Conservation (phyloP, 164 flowering plant species). For the Litsea cubeba region DNA sequence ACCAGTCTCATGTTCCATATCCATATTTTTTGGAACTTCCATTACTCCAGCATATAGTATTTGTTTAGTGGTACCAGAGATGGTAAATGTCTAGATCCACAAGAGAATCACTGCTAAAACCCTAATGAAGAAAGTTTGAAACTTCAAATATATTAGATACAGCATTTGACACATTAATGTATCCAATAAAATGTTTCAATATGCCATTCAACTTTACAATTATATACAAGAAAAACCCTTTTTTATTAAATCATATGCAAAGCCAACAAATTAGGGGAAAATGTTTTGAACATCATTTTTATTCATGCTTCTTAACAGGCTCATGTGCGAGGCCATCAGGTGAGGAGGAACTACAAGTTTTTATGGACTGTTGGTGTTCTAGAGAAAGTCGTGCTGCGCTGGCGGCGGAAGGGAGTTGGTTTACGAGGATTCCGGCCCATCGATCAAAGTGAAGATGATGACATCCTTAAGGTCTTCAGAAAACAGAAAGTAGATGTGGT, state of each 20-base stretch:
- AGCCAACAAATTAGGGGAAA: background rate
- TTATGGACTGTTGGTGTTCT: conserved; percentile 84
- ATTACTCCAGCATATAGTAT: no score
- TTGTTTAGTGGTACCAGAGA: no score
- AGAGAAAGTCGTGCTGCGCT: conserved; percentile 78
- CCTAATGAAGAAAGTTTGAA: no score
- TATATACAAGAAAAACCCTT: no score
- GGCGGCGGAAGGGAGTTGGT: conserved; percentile 89
- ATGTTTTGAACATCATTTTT: background rate
- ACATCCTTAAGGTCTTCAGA: conserved; percentile 73
- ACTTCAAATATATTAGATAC: no score
- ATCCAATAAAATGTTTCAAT: background rate
- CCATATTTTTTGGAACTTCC: no score
- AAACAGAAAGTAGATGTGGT: conserved; percentile 75
- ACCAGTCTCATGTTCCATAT: no score
- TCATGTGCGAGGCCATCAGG: conserved; percentile 90
- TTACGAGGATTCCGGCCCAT: conserved; percentile 57
- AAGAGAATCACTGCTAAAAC: no score
- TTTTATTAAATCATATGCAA: no score
- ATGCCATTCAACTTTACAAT: background rate
- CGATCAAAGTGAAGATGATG: conserved; percentile 67
- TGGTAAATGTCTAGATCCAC: no score
- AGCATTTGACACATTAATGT: no score
- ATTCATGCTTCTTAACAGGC: conserved; percentile 49
- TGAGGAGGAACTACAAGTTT: conserved; percentile 66